Evolutionary conservation across 768 basidiomycete species (phyloP).

Genomic region (Terana coerulea): DNA sequence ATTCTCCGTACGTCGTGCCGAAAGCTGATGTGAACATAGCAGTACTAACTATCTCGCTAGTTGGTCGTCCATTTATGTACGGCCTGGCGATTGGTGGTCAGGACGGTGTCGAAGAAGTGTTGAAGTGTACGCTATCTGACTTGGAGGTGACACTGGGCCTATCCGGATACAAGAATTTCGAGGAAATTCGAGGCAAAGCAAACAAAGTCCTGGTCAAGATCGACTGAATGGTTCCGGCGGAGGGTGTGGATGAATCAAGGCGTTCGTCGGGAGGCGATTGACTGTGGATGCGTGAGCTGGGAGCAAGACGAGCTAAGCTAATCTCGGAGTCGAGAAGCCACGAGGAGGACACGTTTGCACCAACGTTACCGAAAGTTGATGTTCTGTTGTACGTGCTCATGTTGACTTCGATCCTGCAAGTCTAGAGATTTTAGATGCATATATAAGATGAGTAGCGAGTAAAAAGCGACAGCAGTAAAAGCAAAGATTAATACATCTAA

Average conservation of each 20-base stretch:
- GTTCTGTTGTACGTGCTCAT: too few species aligned
- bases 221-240: background rate
- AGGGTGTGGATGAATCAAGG: too few species aligned
- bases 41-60: constrained; percentile 30
- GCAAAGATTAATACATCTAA: constrained; percentile 34
- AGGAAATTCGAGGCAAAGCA: constrained; percentile 60
- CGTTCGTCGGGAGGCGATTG: too few species aligned
- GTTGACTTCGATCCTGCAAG: too few species aligned
- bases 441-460: constrained; percentile 14
- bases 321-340: background rate
- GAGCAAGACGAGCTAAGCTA: too few species aligned
- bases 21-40: constrained; percentile 1
- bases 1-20: constrained; percentile 54
- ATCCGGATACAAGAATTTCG: constrained; percentile 51
- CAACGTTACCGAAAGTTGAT: background rate
- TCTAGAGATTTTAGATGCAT: too few species aligned
- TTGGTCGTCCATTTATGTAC: constrained; percentile 74
- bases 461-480: constrained; percentile 10
- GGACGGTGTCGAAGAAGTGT: constrained; percentile 70
- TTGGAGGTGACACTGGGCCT: constrained; percentile 62
- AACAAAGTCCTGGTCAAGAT: constrained; percentile 47
- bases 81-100: constrained; percentile 69
- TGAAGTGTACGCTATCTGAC: constrained; percentile 65
- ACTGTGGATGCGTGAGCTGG: too few species aligned
- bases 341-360: background rate